These are phyloP conservation scores for Acmispon strigosus DNA, from an alignment of 306 rosid genomes.

Conservation along the genomic window DNA sequence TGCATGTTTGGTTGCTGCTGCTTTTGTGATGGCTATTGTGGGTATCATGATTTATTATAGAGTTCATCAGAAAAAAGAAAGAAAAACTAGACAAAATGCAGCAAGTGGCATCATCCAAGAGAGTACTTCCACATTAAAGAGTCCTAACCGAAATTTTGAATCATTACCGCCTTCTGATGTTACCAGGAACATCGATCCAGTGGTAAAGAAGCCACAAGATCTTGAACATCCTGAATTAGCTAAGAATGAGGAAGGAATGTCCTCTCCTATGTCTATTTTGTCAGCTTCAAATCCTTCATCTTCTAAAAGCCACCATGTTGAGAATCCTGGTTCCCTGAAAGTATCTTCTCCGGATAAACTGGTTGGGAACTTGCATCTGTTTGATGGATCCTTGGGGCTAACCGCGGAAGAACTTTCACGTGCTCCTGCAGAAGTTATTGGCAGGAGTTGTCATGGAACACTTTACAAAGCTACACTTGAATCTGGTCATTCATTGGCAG, in stretches of 20 bases:
- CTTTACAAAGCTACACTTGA: constrained; percentile 65
- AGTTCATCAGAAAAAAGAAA: constrained; percentile 25
- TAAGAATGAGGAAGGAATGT: constrained; percentile 34
- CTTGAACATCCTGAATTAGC: constrained; percentile 22
- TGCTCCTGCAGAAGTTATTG: constrained; percentile 67
- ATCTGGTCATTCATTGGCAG: constrained; percentile 59
- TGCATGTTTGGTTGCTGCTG: constrained; percentile 46
- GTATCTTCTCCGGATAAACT: constrained; percentile 54
- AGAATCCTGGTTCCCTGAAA: constrained; percentile 33
- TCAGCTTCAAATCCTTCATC: constrained; percentile 56
- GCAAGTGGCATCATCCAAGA: constrained; percentile 27
- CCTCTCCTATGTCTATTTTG: constrained; percentile 48
- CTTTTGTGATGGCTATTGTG: constrained; percentile 36
- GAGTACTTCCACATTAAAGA: constrained; percentile 28
- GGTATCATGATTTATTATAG: constrained; percentile 35
- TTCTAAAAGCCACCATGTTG: constrained; percentile 44
- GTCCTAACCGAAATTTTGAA: constrained; percentile 31
- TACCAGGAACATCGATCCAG: constrained; percentile 22
- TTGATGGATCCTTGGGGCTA: constrained; percentile 51
- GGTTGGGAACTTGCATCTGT: constrained; percentile 61
- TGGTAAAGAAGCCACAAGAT: constrained; percentile 25
- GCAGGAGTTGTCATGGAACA: constrained; percentile 79
- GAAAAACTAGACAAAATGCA: constrained; percentile 28
- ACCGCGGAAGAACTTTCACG: constrained; percentile 73
- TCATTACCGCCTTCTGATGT: constrained; percentile 30